These are phyloP conservation scores for Pyracantha coccinea DNA, from an alignment of 331 rosid genomes.

Conservation along the genomic window DNA sequence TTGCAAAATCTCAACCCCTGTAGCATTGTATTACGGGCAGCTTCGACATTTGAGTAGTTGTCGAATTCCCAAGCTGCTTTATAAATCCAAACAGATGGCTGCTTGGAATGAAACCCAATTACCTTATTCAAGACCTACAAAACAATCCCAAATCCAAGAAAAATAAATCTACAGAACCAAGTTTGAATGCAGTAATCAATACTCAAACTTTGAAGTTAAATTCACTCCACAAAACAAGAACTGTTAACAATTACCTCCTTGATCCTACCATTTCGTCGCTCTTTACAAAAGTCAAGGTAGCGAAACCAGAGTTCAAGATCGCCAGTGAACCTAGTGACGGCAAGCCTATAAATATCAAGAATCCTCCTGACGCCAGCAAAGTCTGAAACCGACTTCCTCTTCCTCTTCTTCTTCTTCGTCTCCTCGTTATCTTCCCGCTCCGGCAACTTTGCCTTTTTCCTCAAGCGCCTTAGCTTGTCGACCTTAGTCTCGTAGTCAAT, in stretches of 20 bases:
- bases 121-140: slow-evolving; percentile 64
- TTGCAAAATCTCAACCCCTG: slow-evolving; percentile 78
- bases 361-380: slow-evolving; percentile 48
- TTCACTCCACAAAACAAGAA: neutral
- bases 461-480: slow-evolving; percentile 58
- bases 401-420: slow-evolving; percentile 32
- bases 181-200: neutral
- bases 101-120: slow-evolving; percentile 81
- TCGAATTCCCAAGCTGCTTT: slow-evolving; percentile 99
- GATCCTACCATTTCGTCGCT: slow-evolving; percentile 62
- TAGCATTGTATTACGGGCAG: slow-evolving; percentile 89
- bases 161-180: neutral
- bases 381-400: slow-evolving; percentile 60
- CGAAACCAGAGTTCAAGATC: slow-evolving; percentile 84
- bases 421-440: slow-evolving; percentile 43
- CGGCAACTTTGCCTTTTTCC: slow-evolving; percentile 50
- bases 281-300: slow-evolving; percentile 68
- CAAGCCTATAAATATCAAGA: slow-evolving; percentile 53
- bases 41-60: slow-evolving; percentile 59
- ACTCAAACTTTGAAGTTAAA: neutral
- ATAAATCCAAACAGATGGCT: slow-evolving; percentile 85
- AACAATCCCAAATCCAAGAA: neutral
- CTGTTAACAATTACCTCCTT: slow-evolving; percentile 45
- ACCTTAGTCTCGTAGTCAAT: slow-evolving; percentile 77
- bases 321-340: slow-evolving; percentile 66